Evolutionary conservation across 208 protist genomes (phyloP).

Genomic region (Trypanosoma boissoni): DNA sequence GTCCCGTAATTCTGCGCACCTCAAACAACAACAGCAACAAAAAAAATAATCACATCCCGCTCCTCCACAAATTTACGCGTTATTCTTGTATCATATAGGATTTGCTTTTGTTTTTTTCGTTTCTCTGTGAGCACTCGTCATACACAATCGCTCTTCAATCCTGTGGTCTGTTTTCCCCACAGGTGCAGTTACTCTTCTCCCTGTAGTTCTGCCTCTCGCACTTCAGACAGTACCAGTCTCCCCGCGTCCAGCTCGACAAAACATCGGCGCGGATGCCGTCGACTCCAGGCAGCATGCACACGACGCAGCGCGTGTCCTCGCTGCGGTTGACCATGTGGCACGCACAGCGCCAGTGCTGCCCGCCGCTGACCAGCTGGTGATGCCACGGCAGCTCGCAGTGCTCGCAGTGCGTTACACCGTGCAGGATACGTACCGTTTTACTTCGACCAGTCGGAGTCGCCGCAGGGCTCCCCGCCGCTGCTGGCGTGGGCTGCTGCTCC

Average conservation of each 20-base stretch:
- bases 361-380: conserved; percentile 32
- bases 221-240: conserved; percentile 63
- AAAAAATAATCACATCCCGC: too few species aligned
- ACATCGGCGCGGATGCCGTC: conserved; percentile 35
- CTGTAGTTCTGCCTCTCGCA: conserved; percentile 65
- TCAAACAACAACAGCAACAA: too few species aligned
- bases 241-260: conserved; percentile 59
- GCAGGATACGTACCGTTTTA: conserved; percentile 22
- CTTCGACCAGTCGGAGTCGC: background rate
- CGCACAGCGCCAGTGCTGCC: conserved; percentile 63
- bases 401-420: conserved; percentile 34
- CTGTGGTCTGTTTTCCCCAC: conserved; percentile 27
- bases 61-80: too few species aligned
- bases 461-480: too few species aligned
- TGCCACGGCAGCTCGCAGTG: conserved; percentile 68
- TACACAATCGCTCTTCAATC: background rate
- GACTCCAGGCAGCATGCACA: conserved; percentile 52
- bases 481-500: too few species aligned
- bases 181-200: conserved; percentile 43
- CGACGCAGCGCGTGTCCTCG: conserved; percentile 26
- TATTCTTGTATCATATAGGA: background rate
- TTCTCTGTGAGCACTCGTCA: background rate
- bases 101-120: conserved; percentile 1
- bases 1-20: too few species aligned
- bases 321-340: conserved; percentile 60